Evolutionary conservation across 2,329 filamentous ascomycete species (phyloP), one percentile per base, ranked within the genome.

Genomic region (Fusarium piperis): DNA sequence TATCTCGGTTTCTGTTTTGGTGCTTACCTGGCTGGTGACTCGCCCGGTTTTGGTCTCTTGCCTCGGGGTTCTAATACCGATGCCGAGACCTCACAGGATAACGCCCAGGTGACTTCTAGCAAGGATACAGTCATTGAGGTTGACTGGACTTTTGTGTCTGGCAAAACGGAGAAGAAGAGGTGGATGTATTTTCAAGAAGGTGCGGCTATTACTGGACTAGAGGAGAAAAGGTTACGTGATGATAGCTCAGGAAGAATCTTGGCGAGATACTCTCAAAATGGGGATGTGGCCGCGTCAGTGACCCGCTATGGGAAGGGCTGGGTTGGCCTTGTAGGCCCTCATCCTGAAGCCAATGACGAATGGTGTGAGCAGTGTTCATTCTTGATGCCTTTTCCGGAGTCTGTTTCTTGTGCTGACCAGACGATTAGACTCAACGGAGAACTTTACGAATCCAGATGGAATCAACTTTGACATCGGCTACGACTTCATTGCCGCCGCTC

Each of bases 141-240:
- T 4, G 66, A 78, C 64, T 77, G 76, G 74, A 65, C 61, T 1
- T 77, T 76, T 52, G 63, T 55, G 10, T 57, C 68, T 11, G 73
- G 74, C 13, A 52, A 62, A 30, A 74, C 65, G 1, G 60, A 65
- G 11, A 51, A 52, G 16, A 52, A 61, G 30, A 60, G 64, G 15
- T 77, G 76, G 76, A 20, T 75, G 13, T 78, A 75, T 46, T 78
- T 77, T 48, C 76, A 78, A 48, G 76, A 78, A 15, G 75, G 76
- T 13, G 70, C 68, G 2, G 38, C 63, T 20, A 65, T 77, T 35
- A 72, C 58, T 13, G 71, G 74, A 23, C n/a, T 75, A 8, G 59
- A 69, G 23, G 61, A 44, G 18, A 39, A 56, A 10, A 33, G 41
- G 23, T 20, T 53, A 13, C 8, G 9, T 18, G 18, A 18, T 3